Conservation (phyloP, 2,329 filamentous ascomycete species). For the Fusarium ambrosium region DNA sequence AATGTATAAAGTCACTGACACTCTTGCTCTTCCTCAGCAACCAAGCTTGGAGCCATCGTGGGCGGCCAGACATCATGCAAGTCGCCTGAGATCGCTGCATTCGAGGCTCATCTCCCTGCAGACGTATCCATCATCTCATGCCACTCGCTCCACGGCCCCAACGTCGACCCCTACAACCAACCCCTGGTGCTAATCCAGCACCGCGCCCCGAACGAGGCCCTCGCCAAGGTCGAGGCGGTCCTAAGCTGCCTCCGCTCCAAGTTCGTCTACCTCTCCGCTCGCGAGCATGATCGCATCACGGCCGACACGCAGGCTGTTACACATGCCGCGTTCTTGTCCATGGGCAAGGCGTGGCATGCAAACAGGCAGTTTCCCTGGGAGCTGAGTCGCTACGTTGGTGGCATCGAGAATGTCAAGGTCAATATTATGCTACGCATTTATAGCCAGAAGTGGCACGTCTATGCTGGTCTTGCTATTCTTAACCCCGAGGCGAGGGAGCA, state of each 20-base stretch:
- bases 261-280: slow-evolving; percentile 87
- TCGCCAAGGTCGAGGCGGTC: slow-evolving; percentile 83
- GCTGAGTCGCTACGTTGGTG: slow-evolving; percentile 92
- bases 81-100: slow-evolving; percentile 93
- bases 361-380: slow-evolving; percentile 98
- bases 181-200: slow-evolving; percentile 95
- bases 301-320: slow-evolving; percentile 98
- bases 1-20: slow-evolving; percentile 17
- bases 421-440: slow-evolving; percentile 98
- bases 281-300: slow-evolving; percentile 95
- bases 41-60: slow-evolving; percentile 94
- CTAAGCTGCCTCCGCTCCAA: slow-evolving; percentile 88
- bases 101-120: slow-evolving; percentile 86
- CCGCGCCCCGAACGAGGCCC: slow-evolving; percentile 81
- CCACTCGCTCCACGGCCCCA: slow-evolving; percentile 95
- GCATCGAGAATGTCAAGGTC: slow-evolving; percentile 99
- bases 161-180: slow-evolving; percentile 88
- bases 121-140: slow-evolving; percentile 96
- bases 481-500: slow-evolving; percentile 94
- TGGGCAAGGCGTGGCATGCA: slow-evolving; percentile 98
- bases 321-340: slow-evolving; percentile 94
- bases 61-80: slow-evolving; percentile 99
- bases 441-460: slow-evolving; percentile 99
- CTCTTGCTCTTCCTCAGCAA: slow-evolving; percentile 70
- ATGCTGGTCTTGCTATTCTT: slow-evolving; percentile 95